Evolutionary conservation across 164 flowering plant species (phyloP).

Genomic region (Annona squamosa): DNA sequence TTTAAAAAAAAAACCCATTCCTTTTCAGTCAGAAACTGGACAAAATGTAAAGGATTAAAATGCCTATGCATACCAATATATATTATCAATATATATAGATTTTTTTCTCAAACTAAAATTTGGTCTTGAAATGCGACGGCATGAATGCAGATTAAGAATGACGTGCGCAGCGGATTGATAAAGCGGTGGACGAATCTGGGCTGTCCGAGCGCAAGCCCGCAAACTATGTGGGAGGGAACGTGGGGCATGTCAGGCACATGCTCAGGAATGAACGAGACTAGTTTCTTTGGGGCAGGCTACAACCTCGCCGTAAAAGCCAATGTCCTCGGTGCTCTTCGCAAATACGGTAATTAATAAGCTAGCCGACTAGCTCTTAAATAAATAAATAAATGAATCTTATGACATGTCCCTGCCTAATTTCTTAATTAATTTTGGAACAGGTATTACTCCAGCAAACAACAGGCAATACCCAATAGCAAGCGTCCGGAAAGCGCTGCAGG

Average conservation of each 20-base stretch:
- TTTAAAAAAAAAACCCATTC: too few species aligned
- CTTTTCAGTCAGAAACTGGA: background rate
- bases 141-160: background rate
- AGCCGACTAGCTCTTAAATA: too few species aligned
- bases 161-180: background rate
- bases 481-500: background rate
- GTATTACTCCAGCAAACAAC: background rate
- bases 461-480: background rate
- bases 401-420: too few species aligned
- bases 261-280: background rate
- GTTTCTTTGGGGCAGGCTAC: background rate
- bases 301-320: background rate
- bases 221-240: background rate
- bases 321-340: background rate
- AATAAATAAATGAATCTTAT: too few species aligned
- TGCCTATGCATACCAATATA: too few species aligned
- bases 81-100: background rate
- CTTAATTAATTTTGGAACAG: background rate
- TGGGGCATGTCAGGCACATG: constrained; percentile 4
- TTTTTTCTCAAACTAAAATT: background rate
- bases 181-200: background rate
- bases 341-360: too few species aligned
- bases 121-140: background rate
- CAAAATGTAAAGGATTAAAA: too few species aligned
- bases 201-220: constrained; percentile 1